Base-by-base conservation (phyloP, 2,329 filamentous ascomycete species). In the Stagonosporopsis vannaccii region DNA sequence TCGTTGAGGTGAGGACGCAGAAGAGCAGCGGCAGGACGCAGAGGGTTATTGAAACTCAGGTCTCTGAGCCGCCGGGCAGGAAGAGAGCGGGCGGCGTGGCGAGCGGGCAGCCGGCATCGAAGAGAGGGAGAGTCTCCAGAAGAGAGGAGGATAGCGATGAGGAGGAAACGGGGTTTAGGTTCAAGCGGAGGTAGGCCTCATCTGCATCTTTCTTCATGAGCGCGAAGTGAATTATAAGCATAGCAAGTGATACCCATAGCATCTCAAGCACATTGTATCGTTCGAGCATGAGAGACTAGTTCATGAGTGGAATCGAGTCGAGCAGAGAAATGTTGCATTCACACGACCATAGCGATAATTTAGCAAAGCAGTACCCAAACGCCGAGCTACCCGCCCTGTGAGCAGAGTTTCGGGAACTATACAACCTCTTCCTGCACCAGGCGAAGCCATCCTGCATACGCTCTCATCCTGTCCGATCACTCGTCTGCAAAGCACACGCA, bases 111-210 rank as follows among this genome's bases (percentile, higher is more conserved):
- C 71, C 72, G 12, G 59, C 62, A 33, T 61, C 60, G 23, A 76
- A 74, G 68, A 70, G 63, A 51, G 63, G 61, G 4, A 68, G 64
- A 25, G 41, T 61, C 25, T 32, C 48, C 4, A 60, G 56, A 40
- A 63, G 66, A 30, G 72, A 76, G 6, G 81, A 83, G 6, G 82
- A 81, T 37, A 84, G 84, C 40, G 84, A 84, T 65, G 84, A 85
- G 25, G 84, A 86, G 64, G 83, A 82, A 60, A 75, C 81, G 55
- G 82, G 82, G 28, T 85, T 85, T 63, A 78, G 81, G 51, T 86
- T 87, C 62, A 79, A 80, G 61, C 76, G 64, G 44, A 62, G 63
- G 41, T 57, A 44, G 23, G 37, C 11, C 7, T 12, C 19, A 19
- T 20, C 2, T 19, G 8, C 15, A 30, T 20, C 6, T 33, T 33